These are phyloP conservation scores for Helianthus tuberosus DNA, from an alignment of 129 eudicot genomes.

Conservation along the genomic window DNA sequence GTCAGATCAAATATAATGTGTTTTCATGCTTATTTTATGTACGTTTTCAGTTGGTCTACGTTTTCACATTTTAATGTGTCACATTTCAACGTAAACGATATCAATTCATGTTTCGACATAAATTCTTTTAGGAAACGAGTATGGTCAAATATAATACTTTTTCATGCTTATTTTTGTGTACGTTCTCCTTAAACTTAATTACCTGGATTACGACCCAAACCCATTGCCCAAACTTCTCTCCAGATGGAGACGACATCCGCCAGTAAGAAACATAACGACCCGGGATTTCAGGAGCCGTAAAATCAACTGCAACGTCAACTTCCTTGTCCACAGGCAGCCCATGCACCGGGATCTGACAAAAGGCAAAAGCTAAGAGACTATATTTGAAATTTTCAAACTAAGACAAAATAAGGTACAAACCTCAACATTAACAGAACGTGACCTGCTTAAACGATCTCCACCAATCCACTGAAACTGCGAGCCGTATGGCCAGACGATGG, in stretches of 20 bases:
- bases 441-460: slow-evolving; percentile 62
- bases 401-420: slow-evolving; percentile 34
- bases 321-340: slow-evolving; percentile 60
- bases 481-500: slow-evolving; percentile 62
- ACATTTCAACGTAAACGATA: no score
- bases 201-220: slow-evolving; percentile 95
- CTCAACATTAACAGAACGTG: slow-evolving; percentile 57
- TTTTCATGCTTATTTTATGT: no score
- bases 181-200: not conserved
- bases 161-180: no score
- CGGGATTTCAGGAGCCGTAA: slow-evolving; percentile 70
- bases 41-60: no score
- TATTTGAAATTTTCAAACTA: not conserved
- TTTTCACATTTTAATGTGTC: no score
- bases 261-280: slow-evolving; percentile 88
- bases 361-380: not conserved
- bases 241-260: slow-evolving; percentile 84
- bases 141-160: no score
- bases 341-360: slow-evolving; percentile 54
- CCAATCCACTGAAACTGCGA: slow-evolving; percentile 84
- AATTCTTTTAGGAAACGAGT: no score
- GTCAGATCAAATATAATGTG: no score
- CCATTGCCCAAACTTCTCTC: slow-evolving; percentile 87
- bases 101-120: no score
- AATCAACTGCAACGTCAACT: slow-evolving; percentile 74